Percentiles rank a stretch among this genome's conserved stretches.
Conservation (phyloP, 139 green algal species). For the Prasinococcaceae sp. region DNA sequence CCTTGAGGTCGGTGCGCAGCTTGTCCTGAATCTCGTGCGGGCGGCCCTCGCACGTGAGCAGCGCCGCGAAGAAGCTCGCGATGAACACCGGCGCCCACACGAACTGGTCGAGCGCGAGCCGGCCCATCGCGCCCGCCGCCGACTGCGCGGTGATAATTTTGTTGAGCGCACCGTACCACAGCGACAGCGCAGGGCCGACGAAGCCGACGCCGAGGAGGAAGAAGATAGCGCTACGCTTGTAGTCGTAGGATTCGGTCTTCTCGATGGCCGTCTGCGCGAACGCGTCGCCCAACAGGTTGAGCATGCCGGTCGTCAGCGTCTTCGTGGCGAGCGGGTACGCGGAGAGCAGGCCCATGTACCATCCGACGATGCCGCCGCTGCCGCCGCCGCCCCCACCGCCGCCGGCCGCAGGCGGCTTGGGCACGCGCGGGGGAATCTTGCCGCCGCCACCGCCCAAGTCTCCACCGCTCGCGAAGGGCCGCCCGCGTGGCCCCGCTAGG, state of each 20-base stretch:
- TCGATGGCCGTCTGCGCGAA: conserved; percentile 10
- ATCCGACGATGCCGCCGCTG: too few relatives aligned
- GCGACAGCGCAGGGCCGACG: conserved; percentile 63
- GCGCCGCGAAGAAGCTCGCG: conserved; percentile 46
- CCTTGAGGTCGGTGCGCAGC: conserved; percentile 29
- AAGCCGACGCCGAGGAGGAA: conserved; percentile 44
- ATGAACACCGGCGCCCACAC: conserved; percentile 83
- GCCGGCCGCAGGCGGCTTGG: too few relatives aligned
- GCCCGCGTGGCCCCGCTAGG: too few relatives aligned
- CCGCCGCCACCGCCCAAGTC: too few relatives aligned
- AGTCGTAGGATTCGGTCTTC: conserved; percentile 3
- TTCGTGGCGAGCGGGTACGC: conserved; percentile 49
- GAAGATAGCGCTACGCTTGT: conserved; percentile 36
- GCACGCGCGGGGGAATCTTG: too few relatives aligned
- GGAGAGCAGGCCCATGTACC: too few relatives aligned
- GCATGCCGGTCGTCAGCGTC: conserved; percentile 50
- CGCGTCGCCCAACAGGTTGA: conserved; percentile 70
- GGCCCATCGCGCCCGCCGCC: conserved; percentile 28
- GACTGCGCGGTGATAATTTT: conserved; percentile 37
- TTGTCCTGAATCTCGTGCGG: conserved; percentile 37
- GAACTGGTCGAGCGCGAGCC: conserved; percentile 64
- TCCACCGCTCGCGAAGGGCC: too few relatives aligned
- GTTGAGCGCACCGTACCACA: conserved; percentile 63
- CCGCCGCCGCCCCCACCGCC: too few relatives aligned
- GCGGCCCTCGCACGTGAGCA: conserved; percentile 53